Evolutionary conservation across 1,284 basidiomycete species (phyloP), one percentile per base, ranked within the genome.

Genomic region (Hypsizygus ulmarius): DNA sequence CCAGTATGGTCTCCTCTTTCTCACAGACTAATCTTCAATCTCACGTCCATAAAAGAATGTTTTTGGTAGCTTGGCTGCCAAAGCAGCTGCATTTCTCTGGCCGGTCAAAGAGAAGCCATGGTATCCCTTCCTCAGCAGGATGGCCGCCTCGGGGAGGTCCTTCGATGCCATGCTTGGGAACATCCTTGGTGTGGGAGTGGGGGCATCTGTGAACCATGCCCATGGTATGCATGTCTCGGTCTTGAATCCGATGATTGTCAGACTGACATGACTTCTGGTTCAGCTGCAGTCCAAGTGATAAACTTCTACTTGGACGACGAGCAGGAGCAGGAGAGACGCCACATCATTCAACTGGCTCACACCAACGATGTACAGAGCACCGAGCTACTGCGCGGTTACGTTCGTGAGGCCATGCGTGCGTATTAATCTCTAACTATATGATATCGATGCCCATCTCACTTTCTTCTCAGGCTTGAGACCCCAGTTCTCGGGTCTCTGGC

Each of bases 231-330:
- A 7, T 7, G 21, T 25, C 21, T 25, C 21, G 7, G 21, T 25
- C 7, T 25, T 25, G 21, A 25, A 25, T 25, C 21, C 21, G 7
- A 25, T 25, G 21, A 3, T 7, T 7, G 7, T 25, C 21, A 25
- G 21, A 25, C 21, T 25, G 21, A 25, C 21, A 7, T 25, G 21
- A 25, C 21, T n/a, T n/a, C n/a, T 3, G 21, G 21, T 25, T 25
- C 21, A 25, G 67, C 64, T 15, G 65, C 68, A 48, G 61, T 68
- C 32, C 70, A 79, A 32, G 72, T 81, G 16, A 64, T 84, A 44
- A 75, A 83, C 57, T 81, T 81, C 59, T 84, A 79, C 62, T 60
- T 84, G 18, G 72, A 74, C 35, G 71, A 72, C 10, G 59, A 59
- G 18, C 68, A 66, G 14, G 59, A 60, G 8, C 57, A 64, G 37